Evolutionary conservation across 2,329 filamentous ascomycete genomes (phyloP).

Genomic region (Phyllosticta citriasiana): DNA sequence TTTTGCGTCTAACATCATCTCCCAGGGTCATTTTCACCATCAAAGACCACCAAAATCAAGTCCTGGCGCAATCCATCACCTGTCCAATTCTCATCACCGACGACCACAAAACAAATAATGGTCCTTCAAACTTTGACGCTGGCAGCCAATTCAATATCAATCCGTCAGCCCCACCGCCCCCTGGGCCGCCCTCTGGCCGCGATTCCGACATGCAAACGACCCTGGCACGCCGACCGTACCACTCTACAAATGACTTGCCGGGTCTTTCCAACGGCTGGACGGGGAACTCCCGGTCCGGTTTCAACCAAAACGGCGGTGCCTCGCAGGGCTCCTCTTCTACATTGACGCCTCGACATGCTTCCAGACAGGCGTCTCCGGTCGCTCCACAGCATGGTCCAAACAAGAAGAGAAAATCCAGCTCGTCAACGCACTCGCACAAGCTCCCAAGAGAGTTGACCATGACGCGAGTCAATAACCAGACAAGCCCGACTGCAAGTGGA

Average conservation of each 20-base stretch:
- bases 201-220: constrained; percentile 16
- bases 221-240: constrained; percentile 43
- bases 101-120: constrained; percentile 75
- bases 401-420: constrained; percentile 73
- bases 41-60: constrained; percentile 64
- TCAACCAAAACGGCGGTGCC: neutral
- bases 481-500: neutral
- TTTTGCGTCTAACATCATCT: neutral
- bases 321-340: constrained; percentile 34
- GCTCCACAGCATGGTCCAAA: constrained; percentile 51
- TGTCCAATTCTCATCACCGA: constrained; percentile 91
- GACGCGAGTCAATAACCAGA: constrained; percentile 61
- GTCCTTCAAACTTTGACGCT: constrained; percentile 16
- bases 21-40: constrained; percentile 74
- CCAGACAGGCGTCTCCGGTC: constrained; percentile 63
- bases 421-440: constrained; percentile 40
- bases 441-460: constrained; percentile 67
- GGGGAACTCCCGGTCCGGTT: neutral
- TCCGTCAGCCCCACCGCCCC: neutral
- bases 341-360: constrained; percentile 53
- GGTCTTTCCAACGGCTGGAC: constrained; percentile 33
- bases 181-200: too few species aligned
- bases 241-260: constrained; percentile 55
- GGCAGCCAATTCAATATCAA: constrained; percentile 10
- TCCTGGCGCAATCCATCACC: constrained; percentile 75